Evolutionary conservation across 1,284 basidiomycete species (phyloP), one percentile per base, ranked within the genome.

Genomic region (Sporisorium iseilematis-ciliati): DNA sequence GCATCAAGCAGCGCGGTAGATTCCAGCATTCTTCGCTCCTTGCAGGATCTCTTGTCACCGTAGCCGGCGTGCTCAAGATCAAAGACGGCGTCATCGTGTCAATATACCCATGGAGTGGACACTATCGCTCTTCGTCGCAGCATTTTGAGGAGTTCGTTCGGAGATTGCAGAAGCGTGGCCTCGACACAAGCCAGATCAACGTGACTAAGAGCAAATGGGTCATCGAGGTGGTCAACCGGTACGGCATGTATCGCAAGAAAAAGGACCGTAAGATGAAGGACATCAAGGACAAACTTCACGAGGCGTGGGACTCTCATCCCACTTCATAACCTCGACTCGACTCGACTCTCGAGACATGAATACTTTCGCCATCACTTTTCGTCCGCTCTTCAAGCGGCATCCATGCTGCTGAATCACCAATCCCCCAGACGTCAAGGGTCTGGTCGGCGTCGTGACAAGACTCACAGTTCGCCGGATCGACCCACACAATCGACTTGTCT

Each of bases 21-120:
- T 79, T 77, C 61, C 77, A 77, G 54, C 77, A 77, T 41, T 77
- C 75, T 7, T 77, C 75, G 7, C 66, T 79, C 18, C 65, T 79
- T 0, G 65, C 63, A 23, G 77, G 77, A 23, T 68, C 68, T 2
- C 62, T 71, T 7, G 77, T 79, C 54, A 69, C 76, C 5, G 68
- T 74, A 0, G 77, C 77, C 2, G 77, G 77, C 23, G 60, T 77
- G 0, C 63, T 79, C 59, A 77, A 77, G 51, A 66, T 71, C 59
- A 68, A 77, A 26, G 70, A 79, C 29, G 77, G 77, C 20, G 60
- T 71, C 29, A 76, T 79, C 31, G 71, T 70, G 11, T 77, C 75
- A 35, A 73, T 79, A 41, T 77, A 70, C 25, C 77, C 77, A 1
- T 76, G 72, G 59, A 71, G 67, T 31, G 77, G 77, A 35, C 77